A percentile compares a stretch with the other conserved stretches of the same genome.
Conservation (phyloP, 2,329 filamentous ascomycete genomes). For the Dactylellina sp. region DNA sequence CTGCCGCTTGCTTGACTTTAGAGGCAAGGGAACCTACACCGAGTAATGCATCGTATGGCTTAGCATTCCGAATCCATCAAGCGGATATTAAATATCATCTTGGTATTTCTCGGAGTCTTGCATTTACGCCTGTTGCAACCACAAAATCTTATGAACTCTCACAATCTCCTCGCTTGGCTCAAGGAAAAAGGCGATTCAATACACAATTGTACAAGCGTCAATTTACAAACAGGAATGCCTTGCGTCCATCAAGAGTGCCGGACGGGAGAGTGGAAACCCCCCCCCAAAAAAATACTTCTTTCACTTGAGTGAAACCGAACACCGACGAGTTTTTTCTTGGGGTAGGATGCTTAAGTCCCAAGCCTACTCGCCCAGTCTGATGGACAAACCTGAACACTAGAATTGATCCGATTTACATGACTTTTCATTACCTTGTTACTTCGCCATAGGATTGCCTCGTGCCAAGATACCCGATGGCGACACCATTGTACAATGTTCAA, state of each 20-base stretch:
- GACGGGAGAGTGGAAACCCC: no score
- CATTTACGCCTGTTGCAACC: not conserved
- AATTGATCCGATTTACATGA: conserved; percentile 7
- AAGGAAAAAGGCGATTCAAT: not conserved
- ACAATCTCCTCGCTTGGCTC: conserved; percentile 21
- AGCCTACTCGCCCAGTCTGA: conserved; percentile 7
- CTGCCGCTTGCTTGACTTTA: not conserved
- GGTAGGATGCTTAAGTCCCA: conserved; percentile 47
- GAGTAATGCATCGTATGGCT: conserved; percentile 33
- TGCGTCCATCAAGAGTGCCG: conserved; percentile 7
- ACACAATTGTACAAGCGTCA: not conserved
- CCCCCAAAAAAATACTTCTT: conserved; percentile 10
- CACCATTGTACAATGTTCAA: conserved; percentile 25
- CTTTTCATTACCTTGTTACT: no score
- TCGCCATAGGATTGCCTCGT: conserved; percentile 1
- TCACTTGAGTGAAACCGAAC: conserved; percentile 27
- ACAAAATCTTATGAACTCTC: conserved; percentile 9
- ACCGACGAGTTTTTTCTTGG: conserved; percentile 29
- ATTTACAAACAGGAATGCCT: conserved; percentile 15
- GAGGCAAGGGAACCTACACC: conserved; percentile 36
- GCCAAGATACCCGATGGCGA: conserved; percentile 30
- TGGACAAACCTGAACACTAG: not conserved
- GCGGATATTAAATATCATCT: conserved; percentile 47
- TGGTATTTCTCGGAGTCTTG: conserved; percentile 28
- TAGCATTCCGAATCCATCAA: conserved; percentile 56